These are phyloP conservation scores for Biscogniauxia sp. DNA, from an alignment of 2,329 filamentous ascomycete species.

Conservation along the genomic window DNA sequence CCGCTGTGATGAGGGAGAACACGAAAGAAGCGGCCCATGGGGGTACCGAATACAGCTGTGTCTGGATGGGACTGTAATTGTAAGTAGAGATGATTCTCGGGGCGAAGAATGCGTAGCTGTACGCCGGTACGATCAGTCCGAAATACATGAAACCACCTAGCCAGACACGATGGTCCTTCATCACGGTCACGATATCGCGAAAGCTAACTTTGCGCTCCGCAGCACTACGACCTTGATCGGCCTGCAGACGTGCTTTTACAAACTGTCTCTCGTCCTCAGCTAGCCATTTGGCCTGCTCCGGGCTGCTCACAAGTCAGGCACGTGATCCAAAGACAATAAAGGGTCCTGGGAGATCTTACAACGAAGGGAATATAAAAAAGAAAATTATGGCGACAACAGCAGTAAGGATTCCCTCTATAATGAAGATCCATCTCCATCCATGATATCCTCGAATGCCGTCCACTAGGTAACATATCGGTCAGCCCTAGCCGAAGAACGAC, in stretches of 20 bases:
- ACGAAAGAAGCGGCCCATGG: slow-evolving; percentile 69
- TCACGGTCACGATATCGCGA: slow-evolving; percentile 58
- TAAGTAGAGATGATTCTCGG: slow-evolving; percentile 69
- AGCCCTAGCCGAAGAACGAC: not conserved
- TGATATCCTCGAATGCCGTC: slow-evolving; percentile 63
- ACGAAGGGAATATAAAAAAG: slow-evolving; percentile 70
- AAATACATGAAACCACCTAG: slow-evolving; percentile 80
- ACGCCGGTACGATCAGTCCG: slow-evolving; percentile 73
- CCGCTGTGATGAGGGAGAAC: slow-evolving; percentile 74
- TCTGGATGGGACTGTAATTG: slow-evolving; percentile 57
- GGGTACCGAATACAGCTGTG: slow-evolving; percentile 57
- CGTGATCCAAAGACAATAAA: not conserved
- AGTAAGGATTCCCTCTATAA: slow-evolving; percentile 65
- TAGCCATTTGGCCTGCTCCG: slow-evolving; percentile 72
- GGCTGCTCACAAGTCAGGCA: slow-evolving; percentile 34
- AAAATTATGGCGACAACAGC: slow-evolving; percentile 46
- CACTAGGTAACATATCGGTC: slow-evolving; percentile 43
- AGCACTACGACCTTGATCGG: slow-evolving; percentile 67
- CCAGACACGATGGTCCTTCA: slow-evolving; percentile 73
- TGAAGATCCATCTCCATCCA: slow-evolving; percentile 83
- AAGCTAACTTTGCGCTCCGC: slow-evolving; percentile 59
- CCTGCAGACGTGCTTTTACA: slow-evolving; percentile 62
- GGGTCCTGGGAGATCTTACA: slow-evolving; percentile 38
- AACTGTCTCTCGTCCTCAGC: slow-evolving; percentile 66
- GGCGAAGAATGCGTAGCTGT: slow-evolving; percentile 75